Base-by-base conservation (phyloP, 345 rosid species). In the Bruguiera sexangula region DNA sequence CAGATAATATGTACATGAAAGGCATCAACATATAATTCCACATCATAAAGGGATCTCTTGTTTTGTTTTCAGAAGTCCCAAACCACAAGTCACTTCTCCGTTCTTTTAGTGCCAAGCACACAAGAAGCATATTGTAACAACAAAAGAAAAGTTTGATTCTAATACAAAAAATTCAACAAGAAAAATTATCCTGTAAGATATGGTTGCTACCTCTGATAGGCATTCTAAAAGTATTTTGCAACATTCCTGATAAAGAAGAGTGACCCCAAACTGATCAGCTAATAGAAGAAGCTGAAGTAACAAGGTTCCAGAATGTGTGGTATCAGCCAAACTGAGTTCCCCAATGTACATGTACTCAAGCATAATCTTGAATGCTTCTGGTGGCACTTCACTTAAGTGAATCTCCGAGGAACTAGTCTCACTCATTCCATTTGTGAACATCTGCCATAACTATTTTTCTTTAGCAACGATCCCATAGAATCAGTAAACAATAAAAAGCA, bases 391-490 rank as follows among this genome's bases (percentile, higher is more conserved):
- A 36, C 83, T 84, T 64, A 96, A 75, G 75, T 70, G 81, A 73
- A 92, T 80, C 63, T 82, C 88, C 4, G 89, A 68, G 13, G 94
- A 86, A 57, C 65, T 82, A 81, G 91, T 92, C 85, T 92, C 99
- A 31, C 87, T 79, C 99, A 95, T 95, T 73, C 99, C 98, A 77
- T 95, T 95, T 54, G 99, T 95, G 79, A 95, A 90, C 99, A 95
- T 95, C 99, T 95, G 89, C 63, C 74, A 73, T 48, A 52, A 48
- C 18, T 65, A 62, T 30, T 60, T 76, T 32, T 53, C 58, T 29
- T 81, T 31, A 69, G 67, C n/a, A 34, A 54, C 29, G 55, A 36
- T 68, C 64, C 57, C 36, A 7, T 56, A 36, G 22, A 62, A 64
- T 32, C 55, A 55, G 61, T 39, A 18, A 68, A 43, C n/a, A 32